Conservation (phyloP, 2,329 filamentous ascomycete genomes). For the Pochonia chlamydosporia region DNA sequence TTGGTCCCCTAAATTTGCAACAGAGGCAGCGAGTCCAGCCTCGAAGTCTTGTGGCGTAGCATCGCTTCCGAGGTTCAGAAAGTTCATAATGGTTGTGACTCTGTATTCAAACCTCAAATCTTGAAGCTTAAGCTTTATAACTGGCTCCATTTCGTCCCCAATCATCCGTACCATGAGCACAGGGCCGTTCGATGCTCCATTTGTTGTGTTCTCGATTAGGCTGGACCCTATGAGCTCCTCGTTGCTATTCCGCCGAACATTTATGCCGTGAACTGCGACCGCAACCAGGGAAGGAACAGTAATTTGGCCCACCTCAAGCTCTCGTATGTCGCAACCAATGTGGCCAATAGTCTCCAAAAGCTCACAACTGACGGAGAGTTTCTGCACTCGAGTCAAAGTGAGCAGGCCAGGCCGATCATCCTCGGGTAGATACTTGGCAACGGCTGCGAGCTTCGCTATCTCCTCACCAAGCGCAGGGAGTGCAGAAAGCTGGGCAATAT, state of each 20-base stretch:
- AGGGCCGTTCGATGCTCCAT: conserved; percentile 21
- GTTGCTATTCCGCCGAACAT: conserved; percentile 55
- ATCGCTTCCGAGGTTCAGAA: conserved; percentile 65
- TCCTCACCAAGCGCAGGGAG: conserved; percentile 72
- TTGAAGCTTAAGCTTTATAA: conserved; percentile 80
- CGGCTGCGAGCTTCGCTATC: conserved; percentile 72
- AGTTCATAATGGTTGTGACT: conserved; percentile 73
- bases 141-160: conserved; percentile 88
- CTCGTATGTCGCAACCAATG: conserved; percentile 50
- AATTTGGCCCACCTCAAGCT: conserved; percentile 73
- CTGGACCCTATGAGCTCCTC: conserved; percentile 66
- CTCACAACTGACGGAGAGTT: conserved; percentile 55
- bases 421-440: conserved; percentile 91
- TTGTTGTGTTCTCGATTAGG: conserved; percentile 19
- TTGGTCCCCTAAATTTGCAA: conserved; percentile 68
- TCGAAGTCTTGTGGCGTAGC: conserved; percentile 69
- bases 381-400: conserved; percentile 62
- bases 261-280: conserved; percentile 61
- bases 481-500: conserved; percentile 58
- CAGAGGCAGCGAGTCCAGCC: conserved; percentile 68
- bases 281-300: conserved; percentile 78
- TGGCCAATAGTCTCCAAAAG: conserved; percentile 65
- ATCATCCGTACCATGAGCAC: conserved; percentile 87
- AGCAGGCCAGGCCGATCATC: conserved; percentile 89
- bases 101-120: conserved; percentile 85